Conservation (phyloP, 768 basidiomycete genomes). For the Phallus indusiatus region DNA sequence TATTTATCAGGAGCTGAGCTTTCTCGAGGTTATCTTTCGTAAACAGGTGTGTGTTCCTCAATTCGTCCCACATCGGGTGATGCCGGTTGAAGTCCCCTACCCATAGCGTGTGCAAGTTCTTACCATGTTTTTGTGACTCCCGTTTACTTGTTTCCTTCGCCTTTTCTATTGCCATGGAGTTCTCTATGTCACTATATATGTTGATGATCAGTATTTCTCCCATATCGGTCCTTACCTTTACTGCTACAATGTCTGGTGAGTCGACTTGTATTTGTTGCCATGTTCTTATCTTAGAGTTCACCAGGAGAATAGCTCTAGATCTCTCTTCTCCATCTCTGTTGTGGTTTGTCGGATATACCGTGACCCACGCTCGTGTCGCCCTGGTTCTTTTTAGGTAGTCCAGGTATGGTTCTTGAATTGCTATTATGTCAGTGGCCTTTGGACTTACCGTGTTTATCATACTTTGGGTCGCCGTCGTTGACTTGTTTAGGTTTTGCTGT, state of each 20-base stretch:
- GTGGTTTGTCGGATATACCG: neutral
- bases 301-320: too few species aligned
- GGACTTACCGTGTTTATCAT: neutral
- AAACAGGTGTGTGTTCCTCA: constrained; percentile 20
- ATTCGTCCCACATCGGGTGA: constrained; percentile 32
- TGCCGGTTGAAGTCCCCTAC: constrained; percentile 33
- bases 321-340: too few species aligned
- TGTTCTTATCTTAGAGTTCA: too few species aligned
- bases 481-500: neutral
- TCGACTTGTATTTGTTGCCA: too few species aligned
- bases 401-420: constrained; percentile 2
- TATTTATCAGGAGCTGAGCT: constrained; percentile 25
- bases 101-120: constrained; percentile 21
- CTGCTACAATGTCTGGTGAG: neutral
- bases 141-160: neutral
- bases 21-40: constrained; percentile 16
- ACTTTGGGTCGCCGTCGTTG: neutral
- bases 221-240: neutral
- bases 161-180: neutral
- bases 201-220: neutral
- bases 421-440: neutral
- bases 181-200: neutral
- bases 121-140: too few species aligned
- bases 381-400: neutral
- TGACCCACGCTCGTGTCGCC: neutral